phyloP scores from a whole-genome alignment of 2,329 filamentous ascomycete species.

The Fusarium proliferatum region DNA sequence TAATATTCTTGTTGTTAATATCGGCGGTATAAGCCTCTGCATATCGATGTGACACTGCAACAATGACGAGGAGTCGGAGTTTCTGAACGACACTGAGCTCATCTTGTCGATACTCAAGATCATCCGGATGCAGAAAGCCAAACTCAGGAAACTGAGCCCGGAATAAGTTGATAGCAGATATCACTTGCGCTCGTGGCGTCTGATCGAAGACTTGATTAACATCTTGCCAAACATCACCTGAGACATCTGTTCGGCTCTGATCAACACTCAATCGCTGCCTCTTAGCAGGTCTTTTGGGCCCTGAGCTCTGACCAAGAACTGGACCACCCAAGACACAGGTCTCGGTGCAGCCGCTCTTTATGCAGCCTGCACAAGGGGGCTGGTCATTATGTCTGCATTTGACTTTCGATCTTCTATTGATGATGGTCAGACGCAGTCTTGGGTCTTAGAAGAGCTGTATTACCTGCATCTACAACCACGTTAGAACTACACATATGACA shows the following conservation, averaged over 20 bases:
- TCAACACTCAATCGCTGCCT: constrained; percentile 8
- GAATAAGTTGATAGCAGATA: constrained; percentile 27
- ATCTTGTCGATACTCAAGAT: constrained; percentile 33
- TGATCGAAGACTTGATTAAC: constrained; percentile 17
- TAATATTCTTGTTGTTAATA: not conserved
- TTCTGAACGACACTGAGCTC: constrained; percentile 17
- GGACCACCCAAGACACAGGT: constrained; percentile 38
- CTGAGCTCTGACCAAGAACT: not conserved
- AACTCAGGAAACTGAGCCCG: constrained; percentile 42
- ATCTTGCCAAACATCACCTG: not conserved
- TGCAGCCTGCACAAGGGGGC: constrained; percentile 39
- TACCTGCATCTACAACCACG: constrained; percentile 38
- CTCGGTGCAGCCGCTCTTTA: constrained; percentile 27
- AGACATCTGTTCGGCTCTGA: not conserved
- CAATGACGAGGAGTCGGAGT: constrained; percentile 32
- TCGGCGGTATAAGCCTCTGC: not conserved
- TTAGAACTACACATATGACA: not conserved
- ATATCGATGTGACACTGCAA: constrained; percentile 32
- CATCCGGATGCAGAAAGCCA: constrained; percentile 39
- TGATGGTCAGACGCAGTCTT: not conserved
- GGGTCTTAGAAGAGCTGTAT: not conserved
- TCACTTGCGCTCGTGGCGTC: not conserved
- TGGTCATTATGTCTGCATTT: constrained; percentile 42
- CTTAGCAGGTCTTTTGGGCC: constrained; percentile 12
- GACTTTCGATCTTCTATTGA: constrained; percentile 40